Evolutionary conservation across 2,329 filamentous ascomycete genomes (phyloP), one percentile per base, ranked within the genome.

Genomic region (Colletotrichum sp.): DNA sequence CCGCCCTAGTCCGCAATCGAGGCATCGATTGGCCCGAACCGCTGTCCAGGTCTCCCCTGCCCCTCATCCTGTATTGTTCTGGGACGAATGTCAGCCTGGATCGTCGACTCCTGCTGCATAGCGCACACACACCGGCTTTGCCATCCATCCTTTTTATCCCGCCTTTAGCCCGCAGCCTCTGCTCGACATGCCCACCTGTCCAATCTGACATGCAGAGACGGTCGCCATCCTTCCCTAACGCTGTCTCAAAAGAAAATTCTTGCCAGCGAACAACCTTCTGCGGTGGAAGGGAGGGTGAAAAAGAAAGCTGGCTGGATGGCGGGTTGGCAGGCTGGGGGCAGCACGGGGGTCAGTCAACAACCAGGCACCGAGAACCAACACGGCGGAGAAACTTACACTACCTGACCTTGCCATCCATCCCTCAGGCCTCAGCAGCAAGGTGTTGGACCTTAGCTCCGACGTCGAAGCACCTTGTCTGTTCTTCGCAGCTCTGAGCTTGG

Each of bases 1-100:
- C 63, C 44, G 36, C n/a, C n/a, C 18, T 24, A 15, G 18, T 21
- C 64, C 57, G 59, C 55, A 9, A 60, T 28, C 34, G 70, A 52
- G 30, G 32, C 24, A 67, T 75, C 55, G 44, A 76, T 73, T 76
- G 73, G 70, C 44, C 63, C 71, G 64, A 65, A 73, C 34, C 39
- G 57, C 39, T 60, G 57, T 15, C 69, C 36, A 44, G 55, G 55
- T 44, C 70, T n/a, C 36, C 73, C 69, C 63, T 68, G 57, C 36
- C 63, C 69, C 66, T 32, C 62, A 52, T 52, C 44, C 44, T 52
- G 44, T 63, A 63, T 24, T 68, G 55, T 32, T 55, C 39, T 75
- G 62, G 63, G 63, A 66, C 69, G 69, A 52, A 55, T 67, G 62
- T 60, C 55, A 64, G 55, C 64, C 70, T 76, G 44, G 32, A 76